Percentiles rank a stretch among this genome's conserved stretches.
These are phyloP conservation scores for Beta vulgaris DNA, from an alignment of 148 eudicot genomes.

Conservation along the genomic window DNA sequence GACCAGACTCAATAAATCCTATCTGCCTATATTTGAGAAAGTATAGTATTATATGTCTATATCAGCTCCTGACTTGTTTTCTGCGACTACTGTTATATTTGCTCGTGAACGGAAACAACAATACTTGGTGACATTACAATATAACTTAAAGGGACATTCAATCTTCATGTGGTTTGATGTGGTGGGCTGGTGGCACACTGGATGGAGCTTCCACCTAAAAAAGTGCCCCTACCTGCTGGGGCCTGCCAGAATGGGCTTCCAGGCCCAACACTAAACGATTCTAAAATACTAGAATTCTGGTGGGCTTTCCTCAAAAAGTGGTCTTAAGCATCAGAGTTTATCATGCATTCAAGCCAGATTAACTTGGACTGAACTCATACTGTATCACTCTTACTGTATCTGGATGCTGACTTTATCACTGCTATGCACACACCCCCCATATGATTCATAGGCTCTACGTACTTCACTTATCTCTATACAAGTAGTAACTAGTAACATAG, in stretches of 20 bases:
- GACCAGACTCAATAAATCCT: neutral
- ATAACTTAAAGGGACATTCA: neutral
- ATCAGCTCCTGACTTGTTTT: neutral
- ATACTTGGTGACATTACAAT: neutral
- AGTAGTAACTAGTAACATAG: neutral
- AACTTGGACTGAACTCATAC: too few species aligned
- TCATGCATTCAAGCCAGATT: neutral
- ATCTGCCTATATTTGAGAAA: neutral
- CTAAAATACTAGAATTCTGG: neutral
- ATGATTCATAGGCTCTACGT: neutral
- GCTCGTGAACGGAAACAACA: neutral
- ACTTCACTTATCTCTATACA: neutral
- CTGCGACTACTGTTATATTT: neutral
- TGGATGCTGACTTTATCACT: neutral
- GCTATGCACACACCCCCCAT: neutral
- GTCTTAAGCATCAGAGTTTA: neutral
- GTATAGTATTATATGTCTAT: neutral
- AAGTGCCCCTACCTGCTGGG: neutral
- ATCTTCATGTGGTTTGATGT: neutral
- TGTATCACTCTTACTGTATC: too few species aligned
- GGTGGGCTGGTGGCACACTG: neutral
- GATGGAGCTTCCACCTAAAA: neutral
- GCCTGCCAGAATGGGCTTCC: neutral
- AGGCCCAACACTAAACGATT: neutral
- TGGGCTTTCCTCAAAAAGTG: neutral